Evolutionary conservation across 148 eudicot genomes (phyloP).

Genomic region (Spergularia marina): DNA sequence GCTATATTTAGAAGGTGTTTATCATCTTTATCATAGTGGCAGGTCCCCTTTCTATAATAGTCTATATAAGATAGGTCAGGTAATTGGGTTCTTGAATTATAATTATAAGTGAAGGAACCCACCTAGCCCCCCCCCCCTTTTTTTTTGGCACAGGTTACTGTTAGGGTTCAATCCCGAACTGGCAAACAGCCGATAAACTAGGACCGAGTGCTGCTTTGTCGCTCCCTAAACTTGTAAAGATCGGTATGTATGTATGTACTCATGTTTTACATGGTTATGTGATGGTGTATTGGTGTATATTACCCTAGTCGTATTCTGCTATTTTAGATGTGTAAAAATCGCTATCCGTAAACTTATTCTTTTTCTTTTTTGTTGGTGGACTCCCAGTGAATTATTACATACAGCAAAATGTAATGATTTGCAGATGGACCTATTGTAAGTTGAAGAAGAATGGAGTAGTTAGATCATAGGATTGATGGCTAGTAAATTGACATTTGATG

Average conservation of each 20-base stretch:
- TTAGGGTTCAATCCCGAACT: background rate
- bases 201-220: background rate
- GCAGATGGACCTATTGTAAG: conserved; percentile 18
- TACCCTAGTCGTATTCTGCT: background rate
- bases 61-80: conserved; percentile 1
- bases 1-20: conserved; percentile 5
- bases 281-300: background rate
- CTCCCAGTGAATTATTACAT: background rate
- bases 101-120: conserved; percentile 10
- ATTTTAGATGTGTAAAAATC: background rate
- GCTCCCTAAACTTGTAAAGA: no score
- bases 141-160: background rate
- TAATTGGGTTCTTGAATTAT: conserved; percentile 5
- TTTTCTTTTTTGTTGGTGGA: background rate
- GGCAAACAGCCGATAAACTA: background rate
- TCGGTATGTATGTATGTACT: background rate
- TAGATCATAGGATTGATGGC: conserved; percentile 13
- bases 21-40: conserved; percentile 1
- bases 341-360: background rate
- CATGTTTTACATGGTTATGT: no score
- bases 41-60: conserved; percentile 19
- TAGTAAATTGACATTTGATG: background rate
- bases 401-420: conserved; percentile 12
- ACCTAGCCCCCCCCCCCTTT: background rate
- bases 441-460: conserved; percentile 23